Percentiles rank a stretch among this genome's conserved stretches.
These are phyloP conservation scores for Amylocystis lapponica DNA, from an alignment of 768 basidiomycete genomes.

Conservation along the genomic window DNA sequence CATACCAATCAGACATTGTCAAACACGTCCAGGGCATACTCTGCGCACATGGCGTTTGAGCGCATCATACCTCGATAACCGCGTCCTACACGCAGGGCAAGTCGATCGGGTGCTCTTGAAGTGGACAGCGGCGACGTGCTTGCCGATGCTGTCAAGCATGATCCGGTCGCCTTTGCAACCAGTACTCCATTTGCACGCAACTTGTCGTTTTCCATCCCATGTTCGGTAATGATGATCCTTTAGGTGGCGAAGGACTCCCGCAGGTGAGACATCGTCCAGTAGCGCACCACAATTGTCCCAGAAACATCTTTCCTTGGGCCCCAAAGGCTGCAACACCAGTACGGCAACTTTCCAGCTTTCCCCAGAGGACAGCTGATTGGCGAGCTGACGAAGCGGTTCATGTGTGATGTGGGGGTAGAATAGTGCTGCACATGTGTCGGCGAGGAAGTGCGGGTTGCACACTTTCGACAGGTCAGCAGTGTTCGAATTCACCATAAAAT, in stretches of 20 bases:
- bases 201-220: neutral
- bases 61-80: conserved; percentile 11
- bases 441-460: too few species aligned
- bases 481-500: too few species aligned
- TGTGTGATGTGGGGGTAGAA: too few species aligned
- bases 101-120: conserved; percentile 5
- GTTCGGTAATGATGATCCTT: conserved; percentile 4
- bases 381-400: too few species aligned
- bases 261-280: conserved; percentile 6
- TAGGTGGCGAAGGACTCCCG: conserved; percentile 8
- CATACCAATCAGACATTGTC: too few species aligned
- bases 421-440: too few species aligned
- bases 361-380: too few species aligned
- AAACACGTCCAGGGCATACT: conserved; percentile 3
- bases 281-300: conserved; percentile 4
- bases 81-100: conserved; percentile 4
- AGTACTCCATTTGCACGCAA: conserved; percentile 7
- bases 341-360: too few species aligned
- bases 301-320: too few species aligned
- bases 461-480: too few species aligned
- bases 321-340: too few species aligned
- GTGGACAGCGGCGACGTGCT: conserved; percentile 16
- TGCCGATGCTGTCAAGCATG: conserved; percentile 14
- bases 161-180: conserved; percentile 8
- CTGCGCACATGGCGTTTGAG: conserved; percentile 9